Conservation (phyloP, 345 rosid genomes). For the Gossypium longicalyx region DNA sequence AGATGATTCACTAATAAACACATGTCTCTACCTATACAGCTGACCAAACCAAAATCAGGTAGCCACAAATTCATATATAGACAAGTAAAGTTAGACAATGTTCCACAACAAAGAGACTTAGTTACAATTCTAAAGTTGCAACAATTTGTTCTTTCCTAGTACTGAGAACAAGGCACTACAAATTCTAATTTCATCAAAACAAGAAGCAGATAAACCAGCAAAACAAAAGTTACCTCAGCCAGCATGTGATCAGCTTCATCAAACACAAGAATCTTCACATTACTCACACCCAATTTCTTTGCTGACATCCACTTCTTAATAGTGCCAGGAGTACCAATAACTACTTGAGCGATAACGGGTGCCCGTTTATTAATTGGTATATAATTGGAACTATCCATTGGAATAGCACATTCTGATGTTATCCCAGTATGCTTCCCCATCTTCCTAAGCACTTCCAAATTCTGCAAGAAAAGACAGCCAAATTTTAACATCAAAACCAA, state of each 20-base stretch:
- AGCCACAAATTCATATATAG: not conserved
- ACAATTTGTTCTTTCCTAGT: not conserved
- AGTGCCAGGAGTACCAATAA: slow-evolving; percentile 97
- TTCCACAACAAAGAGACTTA: not conserved
- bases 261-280: slow-evolving; percentile 78
- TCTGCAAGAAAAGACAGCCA: slow-evolving; percentile 35
- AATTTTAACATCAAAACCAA: not conserved
- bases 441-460: slow-evolving; percentile 81
- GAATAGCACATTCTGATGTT: slow-evolving; percentile 67
- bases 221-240: slow-evolving; percentile 51
- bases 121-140: not conserved
- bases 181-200: not conserved
- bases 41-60: not conserved
- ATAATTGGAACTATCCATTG: slow-evolving; percentile 41
- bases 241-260: slow-evolving; percentile 99
- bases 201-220: not conserved
- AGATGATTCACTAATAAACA: not conserved
- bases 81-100: not conserved
- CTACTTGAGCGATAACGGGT: slow-evolving; percentile 62
- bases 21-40: not conserved
- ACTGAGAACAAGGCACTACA: not conserved
- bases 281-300: slow-evolving; percentile 50
- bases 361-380: slow-evolving; percentile 35
- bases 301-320: slow-evolving; percentile 64
- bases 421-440: slow-evolving; percentile 93